Base-by-base conservation (phyloP, 2,329 filamentous ascomycete species). In the Ramichloridium luteum region DNA sequence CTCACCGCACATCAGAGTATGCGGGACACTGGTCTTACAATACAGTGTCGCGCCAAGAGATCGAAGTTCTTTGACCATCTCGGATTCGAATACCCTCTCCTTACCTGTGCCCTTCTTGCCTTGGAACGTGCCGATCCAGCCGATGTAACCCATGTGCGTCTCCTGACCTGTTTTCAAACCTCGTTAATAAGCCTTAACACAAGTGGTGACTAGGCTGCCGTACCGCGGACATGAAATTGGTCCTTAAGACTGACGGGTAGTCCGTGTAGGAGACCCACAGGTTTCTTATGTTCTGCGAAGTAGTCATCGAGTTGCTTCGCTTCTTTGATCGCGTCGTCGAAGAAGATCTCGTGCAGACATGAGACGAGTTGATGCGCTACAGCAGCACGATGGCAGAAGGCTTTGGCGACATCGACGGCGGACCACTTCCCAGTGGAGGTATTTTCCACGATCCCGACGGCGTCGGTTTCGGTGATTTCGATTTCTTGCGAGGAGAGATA, bases 41-140 rank as follows among this genome's bases (percentile, higher is more conserved):
- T 62, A 74, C 3, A 67, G 50, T 0, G 72, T 58, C 0, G 70
- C 72, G 1, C 72, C 72, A 0, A 68, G 54, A 4, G 53, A 55
- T 6, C 68, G 58, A 10, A 77, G 54, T 42, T 72, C 66, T 14
- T 52, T 55, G 3, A 74, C 70, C 46, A 77, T 64, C 40, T 75
- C 65, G 28, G 68, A 74, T 53, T 79, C 62, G 41, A 65, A 65
- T 25, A 61, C 50, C 49, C 53, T 55, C 56, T 58, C 70, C 46
- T 58, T 68, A 17, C 59, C 64, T 36, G 57, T 67, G 3, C 58
- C 61, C 36, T 64, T 63, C 25, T 62, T 55, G 30, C 68, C 72
- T 51, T 77, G 55, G 40, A 74, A 70, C 0, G 68, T 70, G 5
- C 66, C 68, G n/a, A 77, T 68, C 65, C 72, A 74, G n/a, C 73